Evolutionary conservation across 2,329 filamentous ascomycete species (phyloP), one percentile per base, ranked within the genome.

Genomic region (Cordyceps militaris): DNA sequence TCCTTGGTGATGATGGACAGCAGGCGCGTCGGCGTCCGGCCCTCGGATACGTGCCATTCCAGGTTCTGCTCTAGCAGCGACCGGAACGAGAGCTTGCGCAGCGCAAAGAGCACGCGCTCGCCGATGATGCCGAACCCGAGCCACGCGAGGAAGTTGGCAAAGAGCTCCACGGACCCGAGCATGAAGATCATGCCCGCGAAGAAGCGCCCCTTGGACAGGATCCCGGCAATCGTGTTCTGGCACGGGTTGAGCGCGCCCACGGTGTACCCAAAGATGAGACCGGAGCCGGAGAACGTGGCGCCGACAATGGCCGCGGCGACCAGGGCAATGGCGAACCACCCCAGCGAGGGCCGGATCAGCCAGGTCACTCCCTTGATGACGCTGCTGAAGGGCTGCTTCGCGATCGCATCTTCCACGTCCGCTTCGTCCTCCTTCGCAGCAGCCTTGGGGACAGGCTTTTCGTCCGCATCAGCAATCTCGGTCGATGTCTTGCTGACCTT

Each of bases 161-260:
- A 74, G 64, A 86, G 79, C 60, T 84, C 82, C 23, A 84, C 74
- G 36, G 79, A 74, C 1, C 80, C 83, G 3, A 86, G 73, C 62
- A 84, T 76, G 65, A 86, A 85, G 68, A 84, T 81, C 66, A 86
- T 74, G 4, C 82, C 73, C 0, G 79, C 79, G 38, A 79, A 83
- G 62, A 86, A 76, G 36, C 74, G 69, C 7, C 81, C 82, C 26
- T 69, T 66, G 11, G 72, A 74, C 4, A 74, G 71, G 47, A 85
- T 83, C 11, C 71, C 73, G 4, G 71, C 69, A 2, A 74, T 67
- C 1, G 72, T 69, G 11, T 72, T 69, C 40, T 79, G 74, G 67
- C 81, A 85, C 1, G 79, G 76, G 58, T 76, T 82, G 38, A 86
- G 70, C 40, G 70, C 76, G n/a, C 79, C 79, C 46, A 86, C 76